A percentile compares a stretch with the other conserved stretches of the same genome.
These are phyloP conservation scores for Rhodotorula diobovata DNA, from an alignment of 768 basidiomycete species.

Conservation along the genomic window DNA sequence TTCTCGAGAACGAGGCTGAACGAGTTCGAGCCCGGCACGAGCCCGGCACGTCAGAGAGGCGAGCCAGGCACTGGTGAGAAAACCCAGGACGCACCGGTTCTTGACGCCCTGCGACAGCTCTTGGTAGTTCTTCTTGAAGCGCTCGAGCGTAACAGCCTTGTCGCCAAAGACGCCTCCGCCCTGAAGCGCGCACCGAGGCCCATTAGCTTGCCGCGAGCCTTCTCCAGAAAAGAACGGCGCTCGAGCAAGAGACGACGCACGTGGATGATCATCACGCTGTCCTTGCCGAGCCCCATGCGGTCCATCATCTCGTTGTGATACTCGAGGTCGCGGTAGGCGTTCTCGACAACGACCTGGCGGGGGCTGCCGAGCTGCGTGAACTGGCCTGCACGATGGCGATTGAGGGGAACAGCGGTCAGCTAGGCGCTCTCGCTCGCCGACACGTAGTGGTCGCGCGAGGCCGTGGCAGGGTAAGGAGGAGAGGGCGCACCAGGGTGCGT, in stretches of 20 bases:
- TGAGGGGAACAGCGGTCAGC: too few relatives aligned
- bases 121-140: slow-evolving; percentile 68
- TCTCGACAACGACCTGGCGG: slow-evolving; percentile 64
- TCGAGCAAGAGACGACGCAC: slow-evolving; percentile 46
- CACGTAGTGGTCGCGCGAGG: too few relatives aligned
- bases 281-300: slow-evolving; percentile 71
- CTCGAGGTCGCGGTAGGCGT: slow-evolving; percentile 70
- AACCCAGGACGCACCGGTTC: slow-evolving; percentile 53
- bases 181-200: slow-evolving; percentile 46
- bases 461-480: too few relatives aligned
- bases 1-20: slow-evolving; percentile 57
- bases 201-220: too few relatives aligned
- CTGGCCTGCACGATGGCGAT: slow-evolving; percentile 39
- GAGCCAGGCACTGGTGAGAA: neutral
- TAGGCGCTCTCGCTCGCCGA: too few relatives aligned
- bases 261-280: slow-evolving; percentile 84
- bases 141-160: slow-evolving; percentile 63
- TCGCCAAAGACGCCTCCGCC: slow-evolving; percentile 80
- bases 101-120: slow-evolving; percentile 61
- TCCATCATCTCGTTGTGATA: slow-evolving; percentile 89
- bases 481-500: slow-evolving; percentile 60
- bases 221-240: too few relatives aligned
- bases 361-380: slow-evolving; percentile 64
- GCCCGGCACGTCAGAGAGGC: too few relatives aligned
- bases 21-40: neutral